Evolutionary conservation across 441 rosid genomes (phyloP).

Genomic region (Arabidopsis hybrid): DNA sequence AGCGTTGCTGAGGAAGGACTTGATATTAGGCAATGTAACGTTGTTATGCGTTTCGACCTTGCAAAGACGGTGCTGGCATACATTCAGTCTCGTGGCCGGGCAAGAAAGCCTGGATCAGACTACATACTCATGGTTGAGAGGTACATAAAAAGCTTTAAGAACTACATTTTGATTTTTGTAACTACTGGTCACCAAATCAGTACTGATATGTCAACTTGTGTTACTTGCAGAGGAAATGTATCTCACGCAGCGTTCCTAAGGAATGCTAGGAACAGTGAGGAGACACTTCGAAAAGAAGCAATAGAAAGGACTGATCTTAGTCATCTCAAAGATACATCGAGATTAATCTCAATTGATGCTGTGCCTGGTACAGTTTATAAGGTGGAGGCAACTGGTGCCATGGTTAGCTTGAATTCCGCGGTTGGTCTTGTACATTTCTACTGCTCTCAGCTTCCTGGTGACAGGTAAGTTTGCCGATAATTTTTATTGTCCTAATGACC

Average conservation of each 20-base stretch:
- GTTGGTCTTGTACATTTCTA: constrained; percentile 96
- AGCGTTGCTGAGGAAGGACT: constrained; percentile 99
- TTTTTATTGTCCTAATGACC: background rate
- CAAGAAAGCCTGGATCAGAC: constrained; percentile 99
- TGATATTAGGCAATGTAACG: constrained; percentile 98
- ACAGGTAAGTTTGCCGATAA: constrained; percentile 60
- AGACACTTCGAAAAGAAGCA: constrained; percentile 96
- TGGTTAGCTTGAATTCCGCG: constrained; percentile 98
- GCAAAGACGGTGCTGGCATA: constrained; percentile 99
- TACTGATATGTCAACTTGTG: constrained; percentile 5
- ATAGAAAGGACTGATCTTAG: constrained; percentile 98
- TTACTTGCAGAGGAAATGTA: constrained; percentile 71
- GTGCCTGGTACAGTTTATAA: constrained; percentile 91
- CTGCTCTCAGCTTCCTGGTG: constrained; percentile 99
- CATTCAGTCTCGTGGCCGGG: constrained; percentile 99
- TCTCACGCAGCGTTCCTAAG: constrained; percentile 91
- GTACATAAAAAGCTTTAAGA: constrained; percentile 43
- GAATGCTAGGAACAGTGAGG: constrained; percentile 99
- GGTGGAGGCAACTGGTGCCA: constrained; percentile 97
- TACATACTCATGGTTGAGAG: constrained; percentile 99
- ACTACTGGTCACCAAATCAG: background rate
- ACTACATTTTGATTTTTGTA: background rate
- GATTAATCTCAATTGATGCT: constrained; percentile 79
- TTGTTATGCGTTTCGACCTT: constrained; percentile 98
- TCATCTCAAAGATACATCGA: constrained; percentile 90